Base-by-base conservation (phyloP, 257 asterid species). In the Rubia yunnanensis region DNA sequence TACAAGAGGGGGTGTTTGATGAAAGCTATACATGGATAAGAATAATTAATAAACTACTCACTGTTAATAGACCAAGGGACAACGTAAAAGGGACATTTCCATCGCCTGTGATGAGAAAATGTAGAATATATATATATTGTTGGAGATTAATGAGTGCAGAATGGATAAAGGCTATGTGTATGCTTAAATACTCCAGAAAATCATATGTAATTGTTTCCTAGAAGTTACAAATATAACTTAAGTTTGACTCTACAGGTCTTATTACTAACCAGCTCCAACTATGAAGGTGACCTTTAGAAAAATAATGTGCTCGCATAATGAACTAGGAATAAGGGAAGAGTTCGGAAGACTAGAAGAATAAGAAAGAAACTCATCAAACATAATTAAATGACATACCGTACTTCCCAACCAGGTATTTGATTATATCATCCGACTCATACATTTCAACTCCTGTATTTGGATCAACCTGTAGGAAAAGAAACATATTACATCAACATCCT, bases 381-480 rank as follows among this genome's bases (percentile, higher is more conserved):
- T 60, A 62, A 13, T 58, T 60, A 66, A 72, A 57, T 32, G 53
- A 44, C 79, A 50, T 79, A 92, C 98, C 97, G 78, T 89, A 92
- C 72, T 89, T 89, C 63, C 78, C 83, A 52, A 79, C 96, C 81
- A 92, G 80, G 79, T 92, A 92, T 77, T 80, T 89, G 28, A 92
- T 89, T 72, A 92, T 92, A 38, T 80, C 96, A 80, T 89, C 98
- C 53, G 98, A 92, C 79, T 92, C 99, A 52, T 89, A 89, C 97
- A 86, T 89, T 35, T 95, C 75, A 68, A 84, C 88, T 68, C 97
- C 99, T 41, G 97, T 84, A 80, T 92, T 92, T 65, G 97, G 99
- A 77, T 92, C 99, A 75, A 89, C 97, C 99, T 89, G 83, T 78
- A 79, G 64, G 46, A 72, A 24, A 63, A 72, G 44, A 67, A 18